Conservation (phyloP, 2,329 filamentous ascomycete genomes). For the Monilinia aucupariae region DNA sequence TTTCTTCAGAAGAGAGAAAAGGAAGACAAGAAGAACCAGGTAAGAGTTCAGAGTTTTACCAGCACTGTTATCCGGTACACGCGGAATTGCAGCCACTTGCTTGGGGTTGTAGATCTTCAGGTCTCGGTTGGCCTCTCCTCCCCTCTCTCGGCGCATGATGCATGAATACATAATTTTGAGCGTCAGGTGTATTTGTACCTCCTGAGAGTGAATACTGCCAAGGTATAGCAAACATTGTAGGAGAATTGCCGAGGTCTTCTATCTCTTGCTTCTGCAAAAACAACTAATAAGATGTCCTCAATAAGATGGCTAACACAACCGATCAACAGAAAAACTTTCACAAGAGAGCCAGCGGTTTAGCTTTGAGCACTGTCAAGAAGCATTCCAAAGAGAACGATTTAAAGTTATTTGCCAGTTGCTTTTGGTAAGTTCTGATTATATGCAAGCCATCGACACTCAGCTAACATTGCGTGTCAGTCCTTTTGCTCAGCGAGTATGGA, state of each 20-base stretch:
- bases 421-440: conserved; percentile 54
- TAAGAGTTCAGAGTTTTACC: conserved; percentile 37
- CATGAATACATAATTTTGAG: not conserved
- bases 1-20: conserved; percentile 59
- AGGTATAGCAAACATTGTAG: not conserved
- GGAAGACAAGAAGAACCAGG: conserved; percentile 55
- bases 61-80: not conserved
- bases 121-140: too few species aligned
- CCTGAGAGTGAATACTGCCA: not conserved
- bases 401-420: conserved; percentile 77
- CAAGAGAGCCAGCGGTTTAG: conserved; percentile 66
- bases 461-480: conserved; percentile 43
- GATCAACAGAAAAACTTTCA: conserved; percentile 62
- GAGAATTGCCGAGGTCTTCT: not conserved
- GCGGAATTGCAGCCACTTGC: too few species aligned
- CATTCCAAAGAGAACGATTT: conserved; percentile 66
- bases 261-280: not conserved
- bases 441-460: not conserved
- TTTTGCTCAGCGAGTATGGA: conserved; percentile 85
- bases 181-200: not conserved
- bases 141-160: not conserved
- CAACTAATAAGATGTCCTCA: conserved; percentile 35
- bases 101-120: too few species aligned
- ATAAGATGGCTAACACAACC: conserved; percentile 38
- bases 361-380: conserved; percentile 61